These are phyloP conservation scores for Gracilaria gracilis DNA, from an alignment of 23 red algal genomes.

Conservation along the genomic window DNA sequence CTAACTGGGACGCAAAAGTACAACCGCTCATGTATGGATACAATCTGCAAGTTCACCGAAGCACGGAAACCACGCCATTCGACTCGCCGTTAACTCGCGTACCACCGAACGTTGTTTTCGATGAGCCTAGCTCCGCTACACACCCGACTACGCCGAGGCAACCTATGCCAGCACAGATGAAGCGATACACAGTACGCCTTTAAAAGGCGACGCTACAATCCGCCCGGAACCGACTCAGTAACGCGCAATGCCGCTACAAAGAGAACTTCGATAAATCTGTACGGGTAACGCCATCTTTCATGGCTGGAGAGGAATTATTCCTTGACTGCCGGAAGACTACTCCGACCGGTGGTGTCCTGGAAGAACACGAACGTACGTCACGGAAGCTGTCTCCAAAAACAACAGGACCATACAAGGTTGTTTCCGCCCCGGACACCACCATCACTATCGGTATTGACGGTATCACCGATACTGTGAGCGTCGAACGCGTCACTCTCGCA, in stretches of 20 bases:
- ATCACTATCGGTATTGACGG: not conserved
- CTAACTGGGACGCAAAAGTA: conserved; percentile 32
- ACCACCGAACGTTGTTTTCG: not conserved
- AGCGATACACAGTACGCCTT: not conserved
- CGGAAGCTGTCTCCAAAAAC: not conserved
- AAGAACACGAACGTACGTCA: not conserved
- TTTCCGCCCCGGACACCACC: not conserved
- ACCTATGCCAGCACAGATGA: not conserved
- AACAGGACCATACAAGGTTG: not conserved
- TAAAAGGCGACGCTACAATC: not conserved
- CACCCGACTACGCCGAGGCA: not conserved
- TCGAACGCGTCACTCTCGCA: not conserved
- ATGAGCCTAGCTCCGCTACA: not conserved
- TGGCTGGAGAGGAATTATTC: not conserved
- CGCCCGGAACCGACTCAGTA: not conserved
- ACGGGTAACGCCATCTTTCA: not conserved
- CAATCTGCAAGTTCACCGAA: conserved; percentile 38
- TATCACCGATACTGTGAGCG: not conserved
- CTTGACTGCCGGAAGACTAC: not conserved
- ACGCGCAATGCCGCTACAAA: not conserved
- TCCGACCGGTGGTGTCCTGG: not conserved
- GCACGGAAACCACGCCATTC: conserved; percentile 13
- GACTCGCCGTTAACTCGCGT: conserved; percentile 9
- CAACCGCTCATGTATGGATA: conserved; percentile 23
- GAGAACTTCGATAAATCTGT: not conserved